Conservation (phyloP, 2,329 filamentous ascomycete genomes). For the Calonectria pseudoturangicola region DNA sequence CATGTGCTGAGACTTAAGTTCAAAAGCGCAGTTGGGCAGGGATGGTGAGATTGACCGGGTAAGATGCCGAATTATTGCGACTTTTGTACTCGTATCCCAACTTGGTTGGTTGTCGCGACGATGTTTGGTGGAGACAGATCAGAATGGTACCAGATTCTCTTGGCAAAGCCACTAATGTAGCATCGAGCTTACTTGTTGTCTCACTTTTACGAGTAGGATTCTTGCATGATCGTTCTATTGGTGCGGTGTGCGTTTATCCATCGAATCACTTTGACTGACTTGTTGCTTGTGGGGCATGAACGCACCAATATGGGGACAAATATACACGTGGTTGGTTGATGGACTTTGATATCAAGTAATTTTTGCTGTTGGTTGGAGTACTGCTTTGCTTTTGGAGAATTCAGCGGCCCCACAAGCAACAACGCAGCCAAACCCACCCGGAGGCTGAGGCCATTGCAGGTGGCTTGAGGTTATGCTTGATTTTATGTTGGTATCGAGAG, state of each 20-base stretch:
- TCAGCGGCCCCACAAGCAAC: too few species aligned
- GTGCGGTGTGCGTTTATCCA: background rate
- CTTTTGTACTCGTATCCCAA: background rate
- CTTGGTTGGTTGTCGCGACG: background rate
- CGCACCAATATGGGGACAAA: too few species aligned
- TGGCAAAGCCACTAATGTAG: background rate
- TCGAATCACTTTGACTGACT: background rate
- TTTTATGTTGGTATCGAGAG: background rate
- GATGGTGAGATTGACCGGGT: background rate
- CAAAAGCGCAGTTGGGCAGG: background rate
- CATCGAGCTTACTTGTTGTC: conserved; percentile 15
- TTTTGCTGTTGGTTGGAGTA: too few species aligned
- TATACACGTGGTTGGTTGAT: too few species aligned
- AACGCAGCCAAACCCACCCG: too few species aligned
- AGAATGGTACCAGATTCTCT: background rate
- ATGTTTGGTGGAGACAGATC: background rate
- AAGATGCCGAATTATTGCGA: background rate
- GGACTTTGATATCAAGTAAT: too few species aligned
- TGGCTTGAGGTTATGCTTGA: too few species aligned
- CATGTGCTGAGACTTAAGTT: background rate
- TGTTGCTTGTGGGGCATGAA: too few species aligned
- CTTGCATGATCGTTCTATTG: background rate
- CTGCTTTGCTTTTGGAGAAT: too few species aligned
- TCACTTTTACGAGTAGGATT: conserved; percentile 1
- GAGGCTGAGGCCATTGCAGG: background rate